A percentile compares a stretch with the other conserved stretches of the same genome.
These are phyloP conservation scores for Jatropha multifida DNA, from an alignment of 441 rosid genomes.

Conservation along the genomic window DNA sequence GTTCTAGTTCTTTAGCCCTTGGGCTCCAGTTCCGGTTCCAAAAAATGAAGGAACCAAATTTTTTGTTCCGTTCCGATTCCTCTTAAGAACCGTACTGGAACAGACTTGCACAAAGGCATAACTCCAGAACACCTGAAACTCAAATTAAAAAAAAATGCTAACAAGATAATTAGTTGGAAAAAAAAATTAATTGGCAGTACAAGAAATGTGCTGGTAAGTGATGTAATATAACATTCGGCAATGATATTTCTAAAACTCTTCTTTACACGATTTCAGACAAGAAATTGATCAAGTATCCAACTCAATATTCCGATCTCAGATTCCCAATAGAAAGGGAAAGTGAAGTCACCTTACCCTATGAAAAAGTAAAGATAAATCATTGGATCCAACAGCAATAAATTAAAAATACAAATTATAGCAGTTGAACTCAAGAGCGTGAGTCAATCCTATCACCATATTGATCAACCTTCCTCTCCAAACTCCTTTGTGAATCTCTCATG, in stretches of 20 bases:
- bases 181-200: not conserved
- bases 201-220: slow-evolving; percentile 4
- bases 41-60: too few relatives aligned
- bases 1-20: too few relatives aligned
- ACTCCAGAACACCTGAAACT: slow-evolving; percentile 19
- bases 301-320: slow-evolving; percentile 29
- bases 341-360: slow-evolving; percentile 34
- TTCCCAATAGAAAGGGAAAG: slow-evolving; percentile 36
- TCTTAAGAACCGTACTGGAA: too few relatives aligned
- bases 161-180: not conserved
- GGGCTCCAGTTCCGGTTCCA: too few relatives aligned
- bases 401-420: slow-evolving; percentile 45
- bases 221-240: slow-evolving; percentile 12
- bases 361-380: slow-evolving; percentile 27
- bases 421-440: slow-evolving; percentile 30
- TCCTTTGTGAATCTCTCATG: slow-evolving; percentile 98
- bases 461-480: slow-evolving; percentile 99
- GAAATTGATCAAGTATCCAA: slow-evolving; percentile 34
- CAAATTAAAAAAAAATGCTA: slow-evolving; percentile 1
- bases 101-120: not conserved
- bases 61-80: too few relatives aligned
- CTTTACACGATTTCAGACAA: slow-evolving; percentile 48
- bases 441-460: slow-evolving; percentile 19
- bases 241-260: slow-evolving; percentile 25
- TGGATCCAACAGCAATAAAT: slow-evolving; percentile 34